Conservation (phyloP, 345 rosid species). For the Tarenaya hassleriana region DNA sequence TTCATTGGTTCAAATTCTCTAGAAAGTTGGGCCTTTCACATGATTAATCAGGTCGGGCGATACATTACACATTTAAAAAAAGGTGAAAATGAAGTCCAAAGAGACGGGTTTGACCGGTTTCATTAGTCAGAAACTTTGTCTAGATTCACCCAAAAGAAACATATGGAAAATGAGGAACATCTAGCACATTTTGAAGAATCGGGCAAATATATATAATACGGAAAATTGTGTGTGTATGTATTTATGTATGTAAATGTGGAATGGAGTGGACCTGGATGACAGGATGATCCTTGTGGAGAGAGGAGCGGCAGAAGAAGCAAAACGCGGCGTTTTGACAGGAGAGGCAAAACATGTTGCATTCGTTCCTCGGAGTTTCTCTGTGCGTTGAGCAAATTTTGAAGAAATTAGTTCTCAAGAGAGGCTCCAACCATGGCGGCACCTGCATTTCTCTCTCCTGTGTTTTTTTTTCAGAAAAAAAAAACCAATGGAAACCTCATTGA, state of each 20-base stretch:
- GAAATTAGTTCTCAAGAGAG: constrained; percentile 50
- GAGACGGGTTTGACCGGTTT: too few relatives aligned
- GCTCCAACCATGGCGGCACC: constrained; percentile 81
- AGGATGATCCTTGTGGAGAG: constrained; percentile 66
- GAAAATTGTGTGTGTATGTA: constrained; percentile 9
- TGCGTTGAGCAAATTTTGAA: constrained; percentile 61
- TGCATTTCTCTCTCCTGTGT: constrained; percentile 34
- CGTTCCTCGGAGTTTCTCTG: constrained; percentile 54
- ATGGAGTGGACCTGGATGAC: constrained; percentile 77
- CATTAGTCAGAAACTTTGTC: too few relatives aligned
- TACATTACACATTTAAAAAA: too few relatives aligned
- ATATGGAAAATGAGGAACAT: too few relatives aligned
- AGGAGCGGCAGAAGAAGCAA: constrained; percentile 80
- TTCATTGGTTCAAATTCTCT: too few relatives aligned
- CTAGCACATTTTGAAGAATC: too few relatives aligned
- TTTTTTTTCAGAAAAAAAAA: background rate
- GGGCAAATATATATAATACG: too few relatives aligned
- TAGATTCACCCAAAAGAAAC: too few relatives aligned
- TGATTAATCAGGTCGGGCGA: too few relatives aligned
- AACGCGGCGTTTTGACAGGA: constrained; percentile 59
- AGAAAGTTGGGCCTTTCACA: too few relatives aligned
- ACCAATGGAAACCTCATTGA: too few relatives aligned
- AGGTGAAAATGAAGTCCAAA: too few relatives aligned
- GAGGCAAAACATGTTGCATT: constrained; percentile 86
- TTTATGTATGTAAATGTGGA: background rate